A percentile compares a stretch with the other conserved stretches of the same genome.
These are phyloP conservation scores for Aspergillus sp. DNA, from an alignment of 2,329 filamentous ascomycete genomes.

Conservation along the genomic window DNA sequence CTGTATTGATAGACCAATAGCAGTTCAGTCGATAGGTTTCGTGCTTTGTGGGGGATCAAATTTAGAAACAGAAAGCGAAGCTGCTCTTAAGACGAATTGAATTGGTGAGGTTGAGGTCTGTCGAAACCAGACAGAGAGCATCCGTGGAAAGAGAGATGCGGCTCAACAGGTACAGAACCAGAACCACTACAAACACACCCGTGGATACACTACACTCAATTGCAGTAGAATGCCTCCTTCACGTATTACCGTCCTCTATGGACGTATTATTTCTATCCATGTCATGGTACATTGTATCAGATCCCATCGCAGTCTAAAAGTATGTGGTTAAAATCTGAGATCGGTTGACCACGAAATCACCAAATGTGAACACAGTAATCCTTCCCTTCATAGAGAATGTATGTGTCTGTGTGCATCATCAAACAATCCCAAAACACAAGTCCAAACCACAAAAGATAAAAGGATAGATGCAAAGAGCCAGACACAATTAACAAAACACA, in stretches of 20 bases:
- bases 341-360: neutral
- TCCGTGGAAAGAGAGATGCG: neutral
- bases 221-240: neutral
- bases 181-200: neutral
- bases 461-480: neutral
- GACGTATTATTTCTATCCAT: slow-evolving; percentile 15
- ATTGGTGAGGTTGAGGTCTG: slow-evolving; percentile 1
- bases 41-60: neutral
- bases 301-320: slow-evolving; percentile 5
- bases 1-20: neutral
- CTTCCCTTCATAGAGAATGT: neutral
- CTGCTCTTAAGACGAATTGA: neutral
- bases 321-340: slow-evolving; percentile 1
- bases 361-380: neutral
- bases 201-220: neutral
- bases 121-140: slow-evolving; percentile 13
- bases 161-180: neutral
- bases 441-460: neutral
- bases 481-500: neutral
- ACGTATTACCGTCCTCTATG: slow-evolving; percentile 3
- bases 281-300: slow-evolving; percentile 11
- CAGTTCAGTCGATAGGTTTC: neutral
- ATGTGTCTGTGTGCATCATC: neutral
- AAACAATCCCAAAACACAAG: neutral
- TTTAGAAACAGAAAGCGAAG: neutral